phyloP scores from a whole-genome alignment of 106 monocot species.

The Allium fistulosum region DNA sequence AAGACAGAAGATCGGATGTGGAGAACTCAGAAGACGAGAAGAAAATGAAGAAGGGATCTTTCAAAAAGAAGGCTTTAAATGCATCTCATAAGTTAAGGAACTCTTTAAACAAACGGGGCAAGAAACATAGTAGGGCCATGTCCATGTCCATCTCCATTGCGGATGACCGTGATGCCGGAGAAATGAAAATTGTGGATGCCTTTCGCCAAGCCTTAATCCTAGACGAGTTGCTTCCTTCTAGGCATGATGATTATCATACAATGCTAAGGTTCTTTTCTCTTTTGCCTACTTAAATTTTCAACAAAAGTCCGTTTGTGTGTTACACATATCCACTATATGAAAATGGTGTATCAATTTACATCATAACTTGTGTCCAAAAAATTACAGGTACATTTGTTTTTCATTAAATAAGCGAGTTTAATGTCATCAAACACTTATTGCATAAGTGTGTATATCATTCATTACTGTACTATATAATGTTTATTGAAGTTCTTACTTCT shows the following conservation, averaged over 20 bases:
- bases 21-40: slow-evolving; percentile 14
- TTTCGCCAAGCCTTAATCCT: slow-evolving; percentile 63
- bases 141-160: slow-evolving; percentile 29
- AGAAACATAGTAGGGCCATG: slow-evolving; percentile 42
- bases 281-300: not conserved
- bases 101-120: slow-evolving; percentile 41
- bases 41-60: slow-evolving; percentile 29
- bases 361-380: too few species aligned
- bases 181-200: slow-evolving; percentile 58
- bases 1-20: not conserved
- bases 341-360: too few species aligned
- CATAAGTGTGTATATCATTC: too few species aligned
- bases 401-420: too few species aligned
- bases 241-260: slow-evolving; percentile 71
- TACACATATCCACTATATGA: too few species aligned
- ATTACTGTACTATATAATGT: too few species aligned
- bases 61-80: slow-evolving; percentile 40
- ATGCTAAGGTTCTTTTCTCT: slow-evolving; percentile 43
- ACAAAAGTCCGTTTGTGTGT: too few species aligned
- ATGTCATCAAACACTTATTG: too few species aligned
- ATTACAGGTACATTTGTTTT: too few species aligned
- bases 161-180: slow-evolving; percentile 61
- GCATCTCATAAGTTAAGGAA: slow-evolving; percentile 45
- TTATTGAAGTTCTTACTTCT: too few species aligned
- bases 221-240: slow-evolving; percentile 62